Base-by-base conservation (phyloP, 2,329 filamentous ascomycete species). In the Niveomyces coronatus region DNA sequence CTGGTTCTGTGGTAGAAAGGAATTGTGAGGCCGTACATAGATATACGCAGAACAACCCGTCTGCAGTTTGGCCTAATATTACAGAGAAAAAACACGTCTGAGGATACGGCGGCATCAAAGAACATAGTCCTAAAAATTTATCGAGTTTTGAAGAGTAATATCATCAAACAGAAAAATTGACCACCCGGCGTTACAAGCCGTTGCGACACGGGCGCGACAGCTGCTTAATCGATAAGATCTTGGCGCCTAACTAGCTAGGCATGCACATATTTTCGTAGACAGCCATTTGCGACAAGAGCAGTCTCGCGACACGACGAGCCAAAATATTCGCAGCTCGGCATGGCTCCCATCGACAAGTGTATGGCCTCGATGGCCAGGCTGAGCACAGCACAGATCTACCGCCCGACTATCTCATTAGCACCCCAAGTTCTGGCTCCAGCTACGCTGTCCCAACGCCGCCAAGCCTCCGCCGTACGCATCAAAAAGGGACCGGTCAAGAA, bases 331-430 rank as follows among this genome's bases (percentile, higher is more conserved):
- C 30, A 15, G 23, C 9, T 32, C 19, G 31, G 5, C 43, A 75
- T 76, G 71, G 65, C 67, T 43, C 61, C 68, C 50, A 63, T 66
- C 50, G 65, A 64, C 46, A 65, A 68, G 53, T 74, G 68, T 51
- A 55, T 75, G 53, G 68, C 65, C 62, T 70, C 70, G 2, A 54
- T 75, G 64, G 68, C 69, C 49, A 66, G 66, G 51, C 55, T 72
- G 22, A 66, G 60, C 34, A 54, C 75, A 16, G 51, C 62, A 14
- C 51, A 65, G 24, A 47, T 61, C 19, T 30, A 54, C 28, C 61
- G 71, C 45, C 68, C 71, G 29, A 53, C 59, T 2, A 49, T 57
- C 11, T 46, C 58, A 4, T 53, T 62, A 38, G 64, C 74, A 56
- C 67, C 71, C 9, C 64, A 58, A 43, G 70, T 67, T 45, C 59